Base-by-base conservation (phyloP, 768 basidiomycete genomes). In the Clathrus columnatus region DNA sequence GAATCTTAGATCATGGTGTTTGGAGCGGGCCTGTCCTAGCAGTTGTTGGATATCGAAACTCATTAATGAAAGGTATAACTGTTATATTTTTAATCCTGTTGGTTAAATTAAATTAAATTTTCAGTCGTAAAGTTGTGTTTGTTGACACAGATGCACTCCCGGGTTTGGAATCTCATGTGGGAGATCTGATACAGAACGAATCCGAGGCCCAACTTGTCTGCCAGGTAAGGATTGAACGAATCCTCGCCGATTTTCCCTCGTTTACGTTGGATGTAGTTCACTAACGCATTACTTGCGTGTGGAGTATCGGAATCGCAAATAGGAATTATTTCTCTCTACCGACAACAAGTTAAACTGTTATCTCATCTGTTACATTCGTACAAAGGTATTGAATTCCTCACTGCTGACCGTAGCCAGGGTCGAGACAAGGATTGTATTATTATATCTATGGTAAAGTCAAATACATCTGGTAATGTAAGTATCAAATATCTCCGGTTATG, bases 371-470 rank as follows among this genome's bases (percentile, higher is more conserved):
- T 97, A 32, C 70, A 74, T 29, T 69, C 68, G 43, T 73, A 73
- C 55, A 73, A 76, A 36, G 79, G 73, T 1, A 73, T 95, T 14
- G 94, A 98, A 68, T 80, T 93, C 47, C 70, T 95, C 57, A 98
- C 94, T 0, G 93, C 91, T 4, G 95, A 98, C 70, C 84, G 83
- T 55, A 91, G 87, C 68, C 94, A 96, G 69, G 94, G 95, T 0
- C 72, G 95, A 48, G 95, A 99, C 70, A 98, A 99, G 67, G 91
- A 95, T 46, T 92, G 90, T 65, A 83, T 98, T 57, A 76, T 99
- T 60, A 85, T 98, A 51, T 93, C 91, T 18, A 81, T 98, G 75
- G 93, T 95, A 5, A 75, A 91, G 57, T 91, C 90, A 0, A 98
- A 99, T 61, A 82, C 85, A 42, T 70, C 72, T 0, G 84, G 84